A percentile compares a stretch with the other conserved stretches of the same genome.
Conservation (phyloP, 2,329 filamentous ascomycete genomes). For the Geosmithia putterillii region DNA sequence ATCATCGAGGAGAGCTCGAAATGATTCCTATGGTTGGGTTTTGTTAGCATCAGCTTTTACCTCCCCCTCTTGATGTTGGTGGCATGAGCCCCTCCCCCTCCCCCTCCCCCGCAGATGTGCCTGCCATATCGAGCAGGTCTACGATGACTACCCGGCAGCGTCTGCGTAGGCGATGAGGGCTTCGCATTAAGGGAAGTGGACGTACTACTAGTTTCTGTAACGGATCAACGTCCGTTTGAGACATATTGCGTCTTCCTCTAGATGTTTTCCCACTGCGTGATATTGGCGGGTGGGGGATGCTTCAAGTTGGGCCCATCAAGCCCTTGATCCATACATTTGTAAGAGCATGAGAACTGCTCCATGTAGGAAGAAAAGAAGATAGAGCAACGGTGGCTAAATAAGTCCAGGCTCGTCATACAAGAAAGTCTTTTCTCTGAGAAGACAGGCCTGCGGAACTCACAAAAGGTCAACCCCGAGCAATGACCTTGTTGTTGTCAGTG, state of each 20-base stretch:
- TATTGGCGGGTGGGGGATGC: not conserved
- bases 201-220: not conserved
- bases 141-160: not conserved
- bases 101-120: not conserved
- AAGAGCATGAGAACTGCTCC: not conserved
- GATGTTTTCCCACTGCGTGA: not conserved
- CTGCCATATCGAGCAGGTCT: not conserved
- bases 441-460: not conserved
- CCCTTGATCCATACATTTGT: not conserved
- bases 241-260: not conserved
- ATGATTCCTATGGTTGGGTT: conserved; percentile 48
- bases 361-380: not conserved
- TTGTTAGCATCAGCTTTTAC: too few species aligned
- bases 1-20: conserved; percentile 64
- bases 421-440: not conserved
- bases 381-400: not conserved
- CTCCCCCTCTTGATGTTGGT: not conserved
- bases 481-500: not conserved
- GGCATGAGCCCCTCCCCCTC: too few species aligned
- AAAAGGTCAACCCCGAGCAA: not conserved
- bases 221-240: not conserved
- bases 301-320: not conserved
- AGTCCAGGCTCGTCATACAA: not conserved
- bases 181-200: not conserved
- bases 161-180: not conserved